Base-by-base conservation (phyloP, 2,329 filamentous ascomycete species). In the Monosporascus cannonballus region DNA sequence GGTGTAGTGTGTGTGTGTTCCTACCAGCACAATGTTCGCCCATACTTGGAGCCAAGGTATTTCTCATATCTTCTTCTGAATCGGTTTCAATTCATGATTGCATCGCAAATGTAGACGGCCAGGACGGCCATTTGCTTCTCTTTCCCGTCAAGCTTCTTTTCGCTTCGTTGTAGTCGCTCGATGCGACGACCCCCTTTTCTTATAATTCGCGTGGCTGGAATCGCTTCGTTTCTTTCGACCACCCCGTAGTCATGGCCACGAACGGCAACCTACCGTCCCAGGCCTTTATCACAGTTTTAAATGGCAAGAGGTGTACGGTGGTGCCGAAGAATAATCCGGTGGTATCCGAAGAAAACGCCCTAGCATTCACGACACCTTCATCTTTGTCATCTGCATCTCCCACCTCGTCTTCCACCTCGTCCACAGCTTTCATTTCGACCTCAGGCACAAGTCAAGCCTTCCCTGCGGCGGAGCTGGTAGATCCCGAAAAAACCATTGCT, bases 241-340 rank as follows among this genome's bases (percentile, higher is more conserved):
- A 55, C 46, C 57, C 52, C 41, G 51, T 44, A 61, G 68, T 59
- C 53, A 79, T 80, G 76, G 73, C 71, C 53, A 66, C 67, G 36
- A 70, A 63, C 55, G 61, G 69, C 51, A 70, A 66, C 63, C 71
- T 78, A 64, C 72, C 71, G 57, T 65, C 67, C 62, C 74, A 76
- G 63, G 73, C 74, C 54, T 75, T 76, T 55, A 72, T 78, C 53
- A 81, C 77, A 51, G 75, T 67, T 48, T 69, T 80, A 51, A 66
- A 73, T 53, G 77, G 76, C 49, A 76, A 72, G 64, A 73, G 73
- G 66, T 81, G 80, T 69, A 82, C 79, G 61, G 78, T 75, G 55
- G 69, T 81, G 57, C 78, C 77, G 47, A 76, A 65, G 60, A 56
- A 52, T 24, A 55, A 54, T 39, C 54, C 59, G 47, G 59, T 42